Conservation (phyloP, 306 rosid genomes). For the Corylus avellana region DNA sequence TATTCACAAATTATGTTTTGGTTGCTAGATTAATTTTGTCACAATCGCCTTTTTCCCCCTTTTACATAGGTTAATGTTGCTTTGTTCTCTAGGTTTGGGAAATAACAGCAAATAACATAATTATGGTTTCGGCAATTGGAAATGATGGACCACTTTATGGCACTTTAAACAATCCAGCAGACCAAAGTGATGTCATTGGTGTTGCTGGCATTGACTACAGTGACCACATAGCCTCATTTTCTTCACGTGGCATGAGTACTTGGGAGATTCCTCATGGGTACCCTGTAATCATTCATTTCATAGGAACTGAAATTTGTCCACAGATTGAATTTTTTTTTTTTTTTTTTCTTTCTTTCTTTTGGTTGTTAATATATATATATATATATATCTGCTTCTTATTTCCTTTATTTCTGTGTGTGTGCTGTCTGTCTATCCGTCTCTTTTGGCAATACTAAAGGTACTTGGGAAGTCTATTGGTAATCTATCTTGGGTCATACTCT, state of each 20-base stretch:
- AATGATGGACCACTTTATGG: constrained; percentile 99
- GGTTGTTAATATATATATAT: not conserved
- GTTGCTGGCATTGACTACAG: constrained; percentile 98
- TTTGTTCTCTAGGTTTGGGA: constrained; percentile 85
- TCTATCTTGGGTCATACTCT: not conserved
- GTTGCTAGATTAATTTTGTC: not conserved
- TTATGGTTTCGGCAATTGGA: constrained; percentile 99
- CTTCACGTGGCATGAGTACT: constrained; percentile 98
- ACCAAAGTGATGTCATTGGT: constrained; percentile 94
- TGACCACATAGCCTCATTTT: constrained; percentile 97
- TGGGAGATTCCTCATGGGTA: constrained; percentile 99
- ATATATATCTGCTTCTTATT: not conserved
- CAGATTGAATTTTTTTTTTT: too few species aligned
- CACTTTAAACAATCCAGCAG: constrained; percentile 96
- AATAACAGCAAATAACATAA: constrained; percentile 90
- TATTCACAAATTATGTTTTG: not conserved
- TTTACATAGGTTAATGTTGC: constrained; percentile 28
- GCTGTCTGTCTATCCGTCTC: not conserved
- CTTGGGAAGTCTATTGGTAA: not conserved
- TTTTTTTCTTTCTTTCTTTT: too few species aligned
- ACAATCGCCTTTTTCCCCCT: not conserved
- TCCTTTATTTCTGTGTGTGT: not conserved
- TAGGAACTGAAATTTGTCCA: not conserved
- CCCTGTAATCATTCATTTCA: not conserved
- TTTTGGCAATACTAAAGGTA: not conserved